Evolutionary conservation across 345 rosid genomes (phyloP), one percentile per base, ranked within the genome.

Genomic region (Pistacia atlantica): DNA sequence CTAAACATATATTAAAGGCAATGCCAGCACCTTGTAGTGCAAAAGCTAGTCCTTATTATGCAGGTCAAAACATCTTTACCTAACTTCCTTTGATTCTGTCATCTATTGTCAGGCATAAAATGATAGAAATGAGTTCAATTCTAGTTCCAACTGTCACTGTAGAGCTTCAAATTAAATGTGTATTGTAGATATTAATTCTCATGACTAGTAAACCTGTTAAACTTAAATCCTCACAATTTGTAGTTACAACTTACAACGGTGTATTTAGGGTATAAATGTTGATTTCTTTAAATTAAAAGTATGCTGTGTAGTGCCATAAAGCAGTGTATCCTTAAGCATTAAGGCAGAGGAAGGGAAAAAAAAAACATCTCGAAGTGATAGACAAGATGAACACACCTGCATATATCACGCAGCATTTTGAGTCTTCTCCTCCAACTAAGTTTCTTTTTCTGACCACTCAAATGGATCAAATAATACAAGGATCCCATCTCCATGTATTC

Each of bases 401-500:
- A 92, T 72, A 97, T 92, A 84, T 97, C 99, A 54, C 92, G 92
- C 81, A 94, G 82, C 97, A 97, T 92, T 83, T 90, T 94, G 56
- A 97, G 89, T 86, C 81, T 87, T 85, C 91, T 87, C 55, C 93
- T 86, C 99, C 98, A 90, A 81, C 84, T 94, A 78, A 92, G 89
- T 85, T 83, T 90, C 83, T 88, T 97, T 80, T 94, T 97, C 81
- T 92, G 98, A 77, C 97, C 94, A 79, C 97, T 94, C 74, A 80
- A 76, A 82, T 92, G 98, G 78, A 97, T 93, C 85, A 94, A 83
- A 87, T 86, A 80, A 79, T 91, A 92, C 82, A 94, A 81, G 37
- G 99, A 94, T 65, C 98, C 98, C 95, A 89, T 87, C 84, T 97
- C 99, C 98, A 97, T 94, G 84, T 94, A 97, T 82, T 97, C 98